Evolutionary conservation across 495 filamentous ascomycete genomes (phyloP).

Genomic region (Penicillium ochrochloron): DNA sequence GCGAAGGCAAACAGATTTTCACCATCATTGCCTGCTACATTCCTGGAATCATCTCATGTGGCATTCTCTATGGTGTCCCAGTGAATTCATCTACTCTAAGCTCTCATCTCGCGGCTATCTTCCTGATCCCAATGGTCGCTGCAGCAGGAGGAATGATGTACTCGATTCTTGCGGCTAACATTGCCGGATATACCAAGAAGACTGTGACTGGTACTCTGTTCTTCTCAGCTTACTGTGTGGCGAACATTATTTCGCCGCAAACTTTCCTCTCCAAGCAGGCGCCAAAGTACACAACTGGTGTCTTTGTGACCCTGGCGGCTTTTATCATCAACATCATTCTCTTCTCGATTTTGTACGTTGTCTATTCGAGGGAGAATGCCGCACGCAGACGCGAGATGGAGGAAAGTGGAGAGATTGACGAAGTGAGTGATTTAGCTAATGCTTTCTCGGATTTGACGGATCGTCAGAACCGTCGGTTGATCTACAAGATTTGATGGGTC

Average conservation of each 20-base stretch:
- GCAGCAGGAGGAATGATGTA: constrained; percentile 16
- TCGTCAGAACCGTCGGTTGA: constrained; percentile 15
- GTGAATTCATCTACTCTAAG: background rate
- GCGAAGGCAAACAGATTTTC: constrained; percentile 54
- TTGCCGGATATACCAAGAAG: constrained; percentile 69
- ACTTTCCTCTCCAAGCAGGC: constrained; percentile 12
- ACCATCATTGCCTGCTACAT: constrained; percentile 30
- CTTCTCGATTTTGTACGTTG: constrained; percentile 13
- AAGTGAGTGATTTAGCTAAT: constrained; percentile 20
- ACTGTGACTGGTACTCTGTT: constrained; percentile 65
- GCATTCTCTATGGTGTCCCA: constrained; percentile 9
- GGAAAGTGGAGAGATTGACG: constrained; percentile 4
- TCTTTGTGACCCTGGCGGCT: constrained; percentile 13
- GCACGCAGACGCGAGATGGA: constrained; percentile 6
- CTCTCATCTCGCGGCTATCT: constrained; percentile 17
- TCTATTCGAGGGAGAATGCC: constrained; percentile 16
- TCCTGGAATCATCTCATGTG: constrained; percentile 24
- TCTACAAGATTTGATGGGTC: constrained; percentile 22
- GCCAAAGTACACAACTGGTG: constrained; percentile 13
- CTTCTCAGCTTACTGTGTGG: constrained; percentile 60
- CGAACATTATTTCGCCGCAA: constrained; percentile 50
- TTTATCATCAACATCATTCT: constrained; percentile 16
- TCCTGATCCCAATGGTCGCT: constrained; percentile 12
- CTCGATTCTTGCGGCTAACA: constrained; percentile 58
- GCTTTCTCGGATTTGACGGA: constrained; percentile 22